phyloP scores from a whole-genome alignment of 306 rosid species.

The Canavalia ensiformis region DNA sequence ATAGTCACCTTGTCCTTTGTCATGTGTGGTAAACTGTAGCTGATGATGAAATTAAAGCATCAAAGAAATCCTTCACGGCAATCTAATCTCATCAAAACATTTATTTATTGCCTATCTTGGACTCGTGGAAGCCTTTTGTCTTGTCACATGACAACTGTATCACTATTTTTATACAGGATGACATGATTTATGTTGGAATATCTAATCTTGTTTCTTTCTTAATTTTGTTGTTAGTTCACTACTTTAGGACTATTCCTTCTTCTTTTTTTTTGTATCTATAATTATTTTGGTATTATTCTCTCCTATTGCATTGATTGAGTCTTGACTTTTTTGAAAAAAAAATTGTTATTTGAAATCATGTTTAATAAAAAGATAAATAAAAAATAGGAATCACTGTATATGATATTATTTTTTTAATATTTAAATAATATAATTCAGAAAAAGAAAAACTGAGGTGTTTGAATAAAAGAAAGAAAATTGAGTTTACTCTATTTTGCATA shows the following conservation, averaged over 20 bases:
- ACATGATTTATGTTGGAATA: conserved; percentile 46
- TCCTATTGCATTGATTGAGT: not conserved
- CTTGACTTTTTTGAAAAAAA: too few relatives aligned
- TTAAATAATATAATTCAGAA: too few relatives aligned
- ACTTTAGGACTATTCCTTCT: not conserved
- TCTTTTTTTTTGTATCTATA: too few relatives aligned
- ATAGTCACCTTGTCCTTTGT: not conserved
- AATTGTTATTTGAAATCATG: too few relatives aligned
- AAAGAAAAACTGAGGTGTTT: too few relatives aligned
- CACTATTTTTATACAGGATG: conserved; percentile 41
- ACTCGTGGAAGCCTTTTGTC: conserved; percentile 17
- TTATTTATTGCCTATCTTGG: conserved; percentile 20
- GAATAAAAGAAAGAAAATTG: too few relatives aligned
- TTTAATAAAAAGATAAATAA: too few relatives aligned
- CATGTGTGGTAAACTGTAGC: not conserved
- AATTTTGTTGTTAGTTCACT: conserved; percentile 4
- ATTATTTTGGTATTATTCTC: conserved; percentile 21
- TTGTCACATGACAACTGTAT: conserved; percentile 36
- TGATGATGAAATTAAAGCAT: not conserved
- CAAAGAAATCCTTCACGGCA: conserved; percentile 6
- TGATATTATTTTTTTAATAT: too few relatives aligned
- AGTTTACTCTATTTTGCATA: not conserved
- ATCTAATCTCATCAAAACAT: not conserved
- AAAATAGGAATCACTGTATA: too few relatives aligned
- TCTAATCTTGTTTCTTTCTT: conserved; percentile 45